Evolutionary conservation across 2,329 filamentous ascomycete species (phyloP).

Genomic region (Penicillium sp.): DNA sequence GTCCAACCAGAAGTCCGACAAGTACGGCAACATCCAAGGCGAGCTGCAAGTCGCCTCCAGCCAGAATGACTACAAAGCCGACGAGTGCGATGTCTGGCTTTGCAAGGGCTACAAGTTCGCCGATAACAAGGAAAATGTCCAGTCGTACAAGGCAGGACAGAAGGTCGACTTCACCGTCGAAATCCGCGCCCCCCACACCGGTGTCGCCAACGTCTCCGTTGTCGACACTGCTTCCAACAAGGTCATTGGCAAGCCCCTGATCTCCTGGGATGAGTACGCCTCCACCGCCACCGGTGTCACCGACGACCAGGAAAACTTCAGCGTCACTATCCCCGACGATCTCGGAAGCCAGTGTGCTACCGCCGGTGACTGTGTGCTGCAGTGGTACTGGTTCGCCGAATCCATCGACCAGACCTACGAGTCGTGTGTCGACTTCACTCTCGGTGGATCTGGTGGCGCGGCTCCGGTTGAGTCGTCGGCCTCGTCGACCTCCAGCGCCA

Average conservation of each 20-base stretch:
- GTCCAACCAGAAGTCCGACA: constrained; percentile 53
- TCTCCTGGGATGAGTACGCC: constrained; percentile 33
- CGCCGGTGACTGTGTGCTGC: constrained; percentile 33
- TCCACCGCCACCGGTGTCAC: constrained; percentile 28
- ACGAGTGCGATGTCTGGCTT: constrained; percentile 52
- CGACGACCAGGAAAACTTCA: constrained; percentile 29
- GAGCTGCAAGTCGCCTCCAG: constrained; percentile 49
- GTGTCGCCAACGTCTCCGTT: constrained; percentile 50
- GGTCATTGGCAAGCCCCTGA: constrained; percentile 37
- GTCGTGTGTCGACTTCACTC: constrained; percentile 35
- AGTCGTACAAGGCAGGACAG: constrained; percentile 51
- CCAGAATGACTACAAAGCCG: constrained; percentile 50
- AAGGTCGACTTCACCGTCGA: constrained; percentile 43
- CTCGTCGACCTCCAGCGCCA: neutral
- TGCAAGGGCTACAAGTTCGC: constrained; percentile 59
- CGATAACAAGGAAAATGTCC: constrained; percentile 55
- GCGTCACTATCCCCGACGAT: constrained; percentile 31
- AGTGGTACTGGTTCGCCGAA: constrained; percentile 37
- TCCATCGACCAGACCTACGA: constrained; percentile 38
- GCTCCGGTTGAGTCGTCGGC: neutral
- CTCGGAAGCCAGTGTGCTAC: constrained; percentile 26
- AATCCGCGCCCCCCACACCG: constrained; percentile 49
- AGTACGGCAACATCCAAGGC: constrained; percentile 58
- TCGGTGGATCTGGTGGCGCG: constrained; percentile 20
- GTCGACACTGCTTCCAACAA: constrained; percentile 46